Evolutionary conservation across 768 basidiomycete species (phyloP).

Genomic region (Podaxis mareebaensis): DNA sequence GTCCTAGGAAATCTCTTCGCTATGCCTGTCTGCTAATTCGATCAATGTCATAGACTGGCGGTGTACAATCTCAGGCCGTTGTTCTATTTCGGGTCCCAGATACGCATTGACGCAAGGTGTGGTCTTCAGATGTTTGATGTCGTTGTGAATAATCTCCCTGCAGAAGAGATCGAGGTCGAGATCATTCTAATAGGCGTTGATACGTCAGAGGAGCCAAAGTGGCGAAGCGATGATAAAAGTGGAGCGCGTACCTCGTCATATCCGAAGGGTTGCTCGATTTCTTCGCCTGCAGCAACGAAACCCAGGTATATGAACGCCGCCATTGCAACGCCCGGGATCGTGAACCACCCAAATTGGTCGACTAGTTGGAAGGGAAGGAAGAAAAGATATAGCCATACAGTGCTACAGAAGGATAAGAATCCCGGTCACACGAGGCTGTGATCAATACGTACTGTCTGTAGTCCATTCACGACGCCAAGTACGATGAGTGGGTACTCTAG

Average conservation of each 20-base stretch:
- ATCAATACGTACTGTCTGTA: conserved; percentile 32
- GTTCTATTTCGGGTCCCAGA: conserved; percentile 28
- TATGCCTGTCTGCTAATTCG: background rate
- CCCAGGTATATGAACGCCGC: conserved; percentile 77
- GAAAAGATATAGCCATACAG: conserved; percentile 74
- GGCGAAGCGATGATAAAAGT: background rate
- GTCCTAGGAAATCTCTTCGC: background rate
- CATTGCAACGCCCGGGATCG: conserved; percentile 65
- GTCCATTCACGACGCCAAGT: background rate
- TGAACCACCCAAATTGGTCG: conserved; percentile 59
- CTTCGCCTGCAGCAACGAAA: conserved; percentile 71
- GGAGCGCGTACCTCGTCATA: conserved; percentile 54
- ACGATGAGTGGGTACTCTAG: background rate
- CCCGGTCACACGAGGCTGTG: background rate
- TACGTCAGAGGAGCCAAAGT: background rate
- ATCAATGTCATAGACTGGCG: conserved; percentile 16
- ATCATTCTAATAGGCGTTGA: conserved; percentile 48
- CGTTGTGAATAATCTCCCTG: conserved; percentile 53
- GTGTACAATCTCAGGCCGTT: conserved; percentile 6
- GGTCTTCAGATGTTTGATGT: conserved; percentile 53
- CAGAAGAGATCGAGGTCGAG: conserved; percentile 69
- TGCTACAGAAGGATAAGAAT: conserved; percentile 32
- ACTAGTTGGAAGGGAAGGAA: conserved; percentile 78
- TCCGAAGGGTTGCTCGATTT: conserved; percentile 71
- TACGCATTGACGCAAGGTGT: conserved; percentile 55